phyloP scores from a whole-genome alignment of 306 rosid genomes.

The Castanea crenata region DNA sequence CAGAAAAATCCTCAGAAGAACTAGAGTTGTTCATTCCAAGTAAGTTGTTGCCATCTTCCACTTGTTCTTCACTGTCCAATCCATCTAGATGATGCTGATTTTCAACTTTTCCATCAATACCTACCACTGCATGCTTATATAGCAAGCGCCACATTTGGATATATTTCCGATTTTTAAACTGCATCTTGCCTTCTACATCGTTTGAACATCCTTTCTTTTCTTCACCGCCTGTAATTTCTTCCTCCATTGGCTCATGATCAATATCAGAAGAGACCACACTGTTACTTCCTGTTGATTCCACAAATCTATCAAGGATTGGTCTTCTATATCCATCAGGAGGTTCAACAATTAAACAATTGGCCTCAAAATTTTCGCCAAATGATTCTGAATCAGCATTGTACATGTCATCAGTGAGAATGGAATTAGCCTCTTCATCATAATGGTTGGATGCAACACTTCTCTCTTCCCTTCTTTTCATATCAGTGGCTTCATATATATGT shows the following conservation, averaged over 20 bases:
- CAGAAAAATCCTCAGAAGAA: conserved; percentile 22
- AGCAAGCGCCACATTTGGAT: conserved; percentile 75
- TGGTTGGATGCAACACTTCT: background rate
- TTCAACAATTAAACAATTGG: background rate
- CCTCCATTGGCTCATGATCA: conserved; percentile 24
- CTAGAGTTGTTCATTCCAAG: conserved; percentile 26
- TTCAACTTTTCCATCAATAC: conserved; percentile 27
- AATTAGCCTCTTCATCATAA: conserved; percentile 14
- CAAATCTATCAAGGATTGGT: background rate
- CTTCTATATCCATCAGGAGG: background rate
- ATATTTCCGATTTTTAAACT: conserved; percentile 52
- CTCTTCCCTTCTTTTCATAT: background rate
- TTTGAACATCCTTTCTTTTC: conserved; percentile 3
- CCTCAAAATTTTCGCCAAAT: background rate
- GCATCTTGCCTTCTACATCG: conserved; percentile 20
- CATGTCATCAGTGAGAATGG: background rate
- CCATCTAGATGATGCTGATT: conserved; percentile 30
- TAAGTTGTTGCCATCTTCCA: conserved; percentile 17
- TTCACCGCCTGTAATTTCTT: conserved; percentile 15
- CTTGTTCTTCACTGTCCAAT: conserved; percentile 34
- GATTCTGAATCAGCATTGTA: conserved; percentile 11
- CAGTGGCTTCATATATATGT: background rate
- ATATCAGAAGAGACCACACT: conserved; percentile 19
- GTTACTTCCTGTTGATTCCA: conserved; percentile 24
- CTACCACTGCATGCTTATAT: conserved; percentile 67